Percentiles rank a stretch among this genome's conserved stretches.
These are phyloP conservation scores for Paraphaeosphaeria sporulosa DNA, from an alignment of 2,329 filamentous ascomycete species.

Conservation along the genomic window DNA sequence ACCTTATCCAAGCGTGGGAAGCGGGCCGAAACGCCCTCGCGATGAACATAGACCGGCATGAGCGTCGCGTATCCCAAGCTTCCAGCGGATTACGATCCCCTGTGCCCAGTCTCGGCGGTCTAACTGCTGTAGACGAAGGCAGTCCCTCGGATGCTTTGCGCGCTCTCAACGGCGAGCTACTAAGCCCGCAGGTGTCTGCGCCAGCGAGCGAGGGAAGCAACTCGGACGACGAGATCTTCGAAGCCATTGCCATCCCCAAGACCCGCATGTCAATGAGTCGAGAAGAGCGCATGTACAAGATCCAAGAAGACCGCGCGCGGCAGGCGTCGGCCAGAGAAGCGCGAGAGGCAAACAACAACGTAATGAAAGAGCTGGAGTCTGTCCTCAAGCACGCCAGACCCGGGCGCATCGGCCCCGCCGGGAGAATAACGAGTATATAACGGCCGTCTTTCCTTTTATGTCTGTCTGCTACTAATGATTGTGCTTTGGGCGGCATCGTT, in stretches of 20 bases:
- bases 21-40: constrained; percentile 80
- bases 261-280: constrained; percentile 74
- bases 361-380: constrained; percentile 92
- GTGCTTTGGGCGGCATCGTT: constrained; percentile 11
- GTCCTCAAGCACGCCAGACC: constrained; percentile 66
- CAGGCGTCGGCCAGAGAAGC: constrained; percentile 76
- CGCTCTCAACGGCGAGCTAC: constrained; percentile 76
- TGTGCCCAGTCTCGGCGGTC: constrained; percentile 67
- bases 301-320: constrained; percentile 83
- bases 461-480: constrained; percentile 26
- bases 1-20: constrained; percentile 59
- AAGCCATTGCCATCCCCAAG: constrained; percentile 81
- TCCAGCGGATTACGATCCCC: constrained; percentile 59
- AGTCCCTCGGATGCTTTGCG: constrained; percentile 74
- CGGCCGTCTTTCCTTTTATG: constrained; percentile 10
- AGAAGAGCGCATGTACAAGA: constrained; percentile 86
- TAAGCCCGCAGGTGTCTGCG: constrained; percentile 51
- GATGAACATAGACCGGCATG: constrained; percentile 81
- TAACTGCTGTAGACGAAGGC: constrained; percentile 63
- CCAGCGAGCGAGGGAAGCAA: constrained; percentile 58
- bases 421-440: constrained; percentile 45
- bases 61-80: constrained; percentile 64
- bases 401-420: constrained; percentile 32
- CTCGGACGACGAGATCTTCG: constrained; percentile 81
- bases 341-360: constrained; percentile 81